Evolutionary conservation across 106 monocot genomes (phyloP).

Genomic region (Dioscorea alata): DNA sequence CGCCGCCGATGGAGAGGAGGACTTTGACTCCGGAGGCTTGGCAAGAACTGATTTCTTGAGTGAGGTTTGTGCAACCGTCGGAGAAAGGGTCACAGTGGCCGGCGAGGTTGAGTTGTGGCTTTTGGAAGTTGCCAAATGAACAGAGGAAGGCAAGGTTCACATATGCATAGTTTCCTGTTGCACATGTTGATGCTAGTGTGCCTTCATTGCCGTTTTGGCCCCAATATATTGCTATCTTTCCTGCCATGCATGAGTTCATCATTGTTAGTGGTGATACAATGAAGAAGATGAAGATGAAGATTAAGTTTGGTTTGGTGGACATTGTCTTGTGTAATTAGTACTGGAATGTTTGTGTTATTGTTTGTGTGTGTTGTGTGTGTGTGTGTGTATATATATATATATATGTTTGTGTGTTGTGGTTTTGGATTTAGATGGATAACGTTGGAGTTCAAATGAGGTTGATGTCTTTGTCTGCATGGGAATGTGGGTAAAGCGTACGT

Average conservation of each 20-base stretch:
- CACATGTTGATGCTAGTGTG: constrained; percentile 31
- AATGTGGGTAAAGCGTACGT: too few species aligned
- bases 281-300: neutral
- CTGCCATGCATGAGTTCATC: neutral
- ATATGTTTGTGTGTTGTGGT: too few species aligned
- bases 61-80: constrained; percentile 10
- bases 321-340: too few species aligned
- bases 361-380: too few species aligned
- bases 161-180: constrained; percentile 33
- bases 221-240: constrained; percentile 46
- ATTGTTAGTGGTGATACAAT: neutral
- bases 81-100: constrained; percentile 24
- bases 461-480: too few species aligned
- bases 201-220: constrained; percentile 48
- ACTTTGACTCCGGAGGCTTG: constrained; percentile 21
- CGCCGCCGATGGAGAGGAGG: constrained; percentile 27
- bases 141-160: constrained; percentile 25
- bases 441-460: too few species aligned
- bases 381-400: too few species aligned
- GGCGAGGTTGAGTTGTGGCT: constrained; percentile 18
- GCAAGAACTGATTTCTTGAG: constrained; percentile 15
- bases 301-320: too few species aligned
- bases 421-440: too few species aligned
- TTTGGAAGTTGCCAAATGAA: constrained; percentile 10
- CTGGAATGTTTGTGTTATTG: too few species aligned